Percentiles rank a stretch among this genome's conserved stretches.
These are phyloP conservation scores for Populus hybrid DNA, from an alignment of 441 rosid genomes.

Conservation along the genomic window DNA sequence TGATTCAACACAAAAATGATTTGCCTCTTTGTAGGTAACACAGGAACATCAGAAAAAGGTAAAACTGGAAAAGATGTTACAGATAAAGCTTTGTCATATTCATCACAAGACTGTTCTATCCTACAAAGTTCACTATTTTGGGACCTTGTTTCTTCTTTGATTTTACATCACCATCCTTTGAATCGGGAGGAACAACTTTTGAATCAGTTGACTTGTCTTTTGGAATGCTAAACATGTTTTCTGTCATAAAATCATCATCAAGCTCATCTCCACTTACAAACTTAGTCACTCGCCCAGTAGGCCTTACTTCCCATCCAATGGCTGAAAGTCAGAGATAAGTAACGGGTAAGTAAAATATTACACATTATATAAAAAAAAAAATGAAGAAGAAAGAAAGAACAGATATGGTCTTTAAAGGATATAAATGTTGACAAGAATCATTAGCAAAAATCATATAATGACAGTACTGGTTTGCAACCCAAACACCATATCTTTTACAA, in stretches of 20 bases:
- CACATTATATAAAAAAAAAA: neutral
- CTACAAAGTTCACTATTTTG: constrained; percentile 67
- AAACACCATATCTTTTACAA: neutral
- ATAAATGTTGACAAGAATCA: neutral
- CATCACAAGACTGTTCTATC: constrained; percentile 20
- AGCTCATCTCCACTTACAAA: constrained; percentile 79
- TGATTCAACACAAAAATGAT: neutral
- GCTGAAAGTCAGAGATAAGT: constrained; percentile 32
- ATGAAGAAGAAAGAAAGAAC: neutral
- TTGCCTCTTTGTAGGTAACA: neutral
- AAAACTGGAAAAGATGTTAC: neutral
- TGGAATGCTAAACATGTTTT: constrained; percentile 26
- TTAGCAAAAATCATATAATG: neutral
- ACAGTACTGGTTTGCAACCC: neutral
- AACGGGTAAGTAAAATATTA: neutral
- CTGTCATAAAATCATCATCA: constrained; percentile 67
- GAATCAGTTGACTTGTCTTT: constrained; percentile 30
- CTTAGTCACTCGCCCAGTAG: constrained; percentile 56
- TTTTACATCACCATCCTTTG: constrained; percentile 31
- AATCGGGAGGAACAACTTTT: constrained; percentile 19
- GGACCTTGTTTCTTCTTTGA: constrained; percentile 55
- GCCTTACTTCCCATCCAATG: constrained; percentile 33
- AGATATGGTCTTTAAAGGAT: neutral
- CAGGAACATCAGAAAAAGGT: neutral
- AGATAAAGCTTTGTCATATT: neutral